A percentile compares a stretch with the other conserved stretches of the same genome.
Evolutionary conservation across 345 rosid genomes (phyloP).

Genomic region (Garcia nutans): DNA sequence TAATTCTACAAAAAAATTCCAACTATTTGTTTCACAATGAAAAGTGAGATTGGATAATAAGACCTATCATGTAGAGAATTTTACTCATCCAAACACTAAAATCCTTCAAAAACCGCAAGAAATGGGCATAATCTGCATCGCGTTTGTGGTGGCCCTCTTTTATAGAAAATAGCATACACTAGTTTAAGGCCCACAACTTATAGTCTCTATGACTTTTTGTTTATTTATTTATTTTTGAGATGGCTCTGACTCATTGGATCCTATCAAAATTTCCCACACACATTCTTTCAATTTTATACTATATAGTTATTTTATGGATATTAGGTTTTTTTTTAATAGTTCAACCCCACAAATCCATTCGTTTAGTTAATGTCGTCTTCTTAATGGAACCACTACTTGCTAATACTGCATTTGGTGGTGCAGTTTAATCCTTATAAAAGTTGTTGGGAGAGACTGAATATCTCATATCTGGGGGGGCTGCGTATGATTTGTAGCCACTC

Average conservation of each 20-base stretch:
- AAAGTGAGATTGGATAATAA: no score
- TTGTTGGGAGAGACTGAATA: neutral
- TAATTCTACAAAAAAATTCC: no score
- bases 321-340: neutral
- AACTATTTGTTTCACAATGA: no score
- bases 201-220: neutral
- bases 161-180: constrained; percentile 1
- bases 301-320: neutral
- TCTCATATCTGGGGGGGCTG: neutral
- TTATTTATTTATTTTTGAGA: no score
- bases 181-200: constrained; percentile 11
- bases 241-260: constrained; percentile 5
- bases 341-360: constrained; percentile 11
- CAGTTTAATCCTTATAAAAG: constrained; percentile 12
- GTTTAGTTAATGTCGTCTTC: constrained; percentile 23
- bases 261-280: neutral
- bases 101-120: constrained; percentile 14
- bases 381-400: constrained; percentile 23
- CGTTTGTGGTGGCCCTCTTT: constrained; percentile 26
- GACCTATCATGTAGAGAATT: no score
- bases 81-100: constrained; percentile 30
- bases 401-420: constrained; percentile 13
- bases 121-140: constrained; percentile 27
- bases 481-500: constrained; percentile 12
- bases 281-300: no score